Conservation (phyloP, 306 rosid species). For the Astragalus glycyphyllos region DNA sequence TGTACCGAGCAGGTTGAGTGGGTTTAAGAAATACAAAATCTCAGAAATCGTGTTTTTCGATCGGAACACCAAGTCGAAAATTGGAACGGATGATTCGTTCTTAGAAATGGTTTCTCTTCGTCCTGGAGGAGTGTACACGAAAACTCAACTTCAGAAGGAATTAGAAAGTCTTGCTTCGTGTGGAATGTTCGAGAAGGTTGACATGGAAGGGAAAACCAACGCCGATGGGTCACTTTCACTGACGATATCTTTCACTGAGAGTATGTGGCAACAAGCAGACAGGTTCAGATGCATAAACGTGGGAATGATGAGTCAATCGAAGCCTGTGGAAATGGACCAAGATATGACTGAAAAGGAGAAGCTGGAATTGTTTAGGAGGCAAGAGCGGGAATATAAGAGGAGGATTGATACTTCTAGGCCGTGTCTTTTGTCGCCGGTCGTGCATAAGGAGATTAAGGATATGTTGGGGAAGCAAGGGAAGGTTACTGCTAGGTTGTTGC, state of each 20-base stretch:
- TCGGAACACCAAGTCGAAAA: slow-evolving; percentile 57
- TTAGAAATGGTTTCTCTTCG: slow-evolving; percentile 92
- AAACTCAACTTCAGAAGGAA: slow-evolving; percentile 92
- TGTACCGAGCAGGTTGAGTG: slow-evolving; percentile 77
- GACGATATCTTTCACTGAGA: slow-evolving; percentile 78
- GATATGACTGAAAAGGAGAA: slow-evolving; percentile 98
- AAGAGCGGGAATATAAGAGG: slow-evolving; percentile 90
- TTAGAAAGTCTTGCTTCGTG: slow-evolving; percentile 83
- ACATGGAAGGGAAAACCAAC: slow-evolving; percentile 86
- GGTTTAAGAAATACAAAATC: slow-evolving; percentile 86
- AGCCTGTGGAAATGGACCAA: slow-evolving; percentile 86
- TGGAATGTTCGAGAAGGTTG: slow-evolving; percentile 99
- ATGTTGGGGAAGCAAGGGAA: slow-evolving; percentile 78
- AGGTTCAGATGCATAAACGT: slow-evolving; percentile 90
- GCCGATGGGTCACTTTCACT: slow-evolving; percentile 75
- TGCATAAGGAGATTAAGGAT: slow-evolving; percentile 65
- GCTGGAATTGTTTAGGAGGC: slow-evolving; percentile 66
- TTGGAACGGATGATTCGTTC: slow-evolving; percentile 88
- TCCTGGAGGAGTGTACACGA: slow-evolving; percentile 85
- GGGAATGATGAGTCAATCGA: slow-evolving; percentile 82
- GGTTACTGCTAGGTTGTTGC: slow-evolving; percentile 92
- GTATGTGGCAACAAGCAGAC: slow-evolving; percentile 92
- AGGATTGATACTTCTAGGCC: slow-evolving; percentile 79
- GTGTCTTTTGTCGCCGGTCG: slow-evolving; percentile 68
- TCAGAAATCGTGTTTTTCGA: slow-evolving; percentile 84